Conservation (phyloP, 2,329 filamentous ascomycete genomes). For the Fusarium siculi region DNA sequence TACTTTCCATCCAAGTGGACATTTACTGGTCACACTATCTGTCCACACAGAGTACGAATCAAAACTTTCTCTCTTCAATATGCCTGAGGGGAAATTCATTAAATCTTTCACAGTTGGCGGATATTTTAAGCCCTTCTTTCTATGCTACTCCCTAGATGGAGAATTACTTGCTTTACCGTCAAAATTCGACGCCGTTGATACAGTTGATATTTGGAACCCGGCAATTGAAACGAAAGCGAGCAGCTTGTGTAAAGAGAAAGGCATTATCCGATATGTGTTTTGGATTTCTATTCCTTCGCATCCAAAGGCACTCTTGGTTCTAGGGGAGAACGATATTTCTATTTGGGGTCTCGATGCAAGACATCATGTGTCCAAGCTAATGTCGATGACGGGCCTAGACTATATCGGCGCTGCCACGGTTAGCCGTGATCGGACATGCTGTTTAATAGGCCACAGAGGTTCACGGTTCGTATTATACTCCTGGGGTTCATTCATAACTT, state of each 20-base stretch:
- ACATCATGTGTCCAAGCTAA: fast-evolving
- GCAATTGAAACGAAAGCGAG: too few relatives aligned
- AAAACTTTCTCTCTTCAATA: fast-evolving
- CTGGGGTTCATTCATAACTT: fast-evolving
- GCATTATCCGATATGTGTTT: too few relatives aligned
- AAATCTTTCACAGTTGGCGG: neutral
- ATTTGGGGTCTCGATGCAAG: fast-evolving
- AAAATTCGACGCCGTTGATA: too few relatives aligned
- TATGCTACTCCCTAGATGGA: too few relatives aligned
- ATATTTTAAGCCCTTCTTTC: too few relatives aligned
- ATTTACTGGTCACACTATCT: neutral
- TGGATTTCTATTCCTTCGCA: neutral
- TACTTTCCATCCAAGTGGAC: fast-evolving
- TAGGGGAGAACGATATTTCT: fast-evolving
- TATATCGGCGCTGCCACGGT: too few relatives aligned
- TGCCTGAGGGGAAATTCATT: fast-evolving
- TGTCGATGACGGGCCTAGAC: neutral
- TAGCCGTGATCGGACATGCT: neutral
- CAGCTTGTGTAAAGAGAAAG: too few relatives aligned
- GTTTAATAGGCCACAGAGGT: fast-evolving
- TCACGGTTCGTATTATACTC: neutral
- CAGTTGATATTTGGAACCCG: too few relatives aligned
- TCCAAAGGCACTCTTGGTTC: fast-evolving
- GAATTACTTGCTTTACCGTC: too few relatives aligned
- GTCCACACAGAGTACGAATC: too few relatives aligned